Percentiles rank a stretch among this genome's conserved stretches.
Evolutionary conservation across 2,329 filamentous ascomycete species (phyloP).

Genomic region (Karstenula rhodostoma): DNA sequence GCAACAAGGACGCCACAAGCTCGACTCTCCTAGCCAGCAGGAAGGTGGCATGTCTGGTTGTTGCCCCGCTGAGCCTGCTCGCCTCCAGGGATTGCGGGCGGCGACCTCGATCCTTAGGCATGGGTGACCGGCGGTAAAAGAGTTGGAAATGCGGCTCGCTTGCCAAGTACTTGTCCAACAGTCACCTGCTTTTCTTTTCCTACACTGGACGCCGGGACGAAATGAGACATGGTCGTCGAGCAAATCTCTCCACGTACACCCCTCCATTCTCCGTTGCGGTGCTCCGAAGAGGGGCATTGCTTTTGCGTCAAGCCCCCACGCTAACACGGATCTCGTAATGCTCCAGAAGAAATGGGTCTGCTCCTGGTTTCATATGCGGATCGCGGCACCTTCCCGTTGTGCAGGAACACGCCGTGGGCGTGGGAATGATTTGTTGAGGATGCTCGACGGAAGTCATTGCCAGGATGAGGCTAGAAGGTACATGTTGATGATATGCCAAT

Average conservation of each 20-base stretch:
- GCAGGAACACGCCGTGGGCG: slow-evolving; percentile 30
- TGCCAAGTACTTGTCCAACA: slow-evolving; percentile 11
- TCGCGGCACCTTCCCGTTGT: slow-evolving; percentile 36
- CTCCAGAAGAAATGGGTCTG: slow-evolving; percentile 43
- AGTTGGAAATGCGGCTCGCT: slow-evolving; percentile 9
- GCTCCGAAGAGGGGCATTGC: slow-evolving; percentile 30
- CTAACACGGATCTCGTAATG: slow-evolving; percentile 44
- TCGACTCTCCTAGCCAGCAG: slow-evolving; percentile 20
- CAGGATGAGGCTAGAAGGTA: background rate
- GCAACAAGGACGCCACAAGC: background rate
- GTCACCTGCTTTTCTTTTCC: slow-evolving; percentile 1
- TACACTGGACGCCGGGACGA: slow-evolving; percentile 6
- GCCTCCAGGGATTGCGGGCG: slow-evolving; percentile 21
- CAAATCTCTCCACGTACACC: background rate
- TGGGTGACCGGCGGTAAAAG: slow-evolving; percentile 23
- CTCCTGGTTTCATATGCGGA: slow-evolving; percentile 42
- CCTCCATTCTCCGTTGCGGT: slow-evolving; percentile 17
- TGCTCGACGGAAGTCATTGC: background rate
- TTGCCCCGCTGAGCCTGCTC: slow-evolving; percentile 26
- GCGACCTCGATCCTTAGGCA: slow-evolving; percentile 20
- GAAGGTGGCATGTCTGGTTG: slow-evolving; percentile 20
- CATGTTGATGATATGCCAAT: background rate
- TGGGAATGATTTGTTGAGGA: slow-evolving; percentile 18
- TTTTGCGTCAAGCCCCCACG: slow-evolving; percentile 41
- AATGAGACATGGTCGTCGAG: background rate